phyloP scores from a whole-genome alignment of 2,329 filamentous ascomycete genomes.

The Neurospora sp. region DNA sequence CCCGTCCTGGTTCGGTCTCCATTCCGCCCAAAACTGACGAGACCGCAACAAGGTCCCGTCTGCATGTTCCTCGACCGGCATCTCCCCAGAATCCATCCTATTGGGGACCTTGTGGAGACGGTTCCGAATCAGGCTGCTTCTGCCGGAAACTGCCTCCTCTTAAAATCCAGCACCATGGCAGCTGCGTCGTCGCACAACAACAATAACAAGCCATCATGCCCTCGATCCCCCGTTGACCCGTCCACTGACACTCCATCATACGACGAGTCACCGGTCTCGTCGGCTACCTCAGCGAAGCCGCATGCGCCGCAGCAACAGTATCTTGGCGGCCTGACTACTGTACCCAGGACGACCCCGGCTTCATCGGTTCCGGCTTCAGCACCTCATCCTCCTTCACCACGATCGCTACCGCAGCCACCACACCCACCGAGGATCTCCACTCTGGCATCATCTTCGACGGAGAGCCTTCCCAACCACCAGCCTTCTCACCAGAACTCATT shows the following conservation, averaged over 20 bases:
- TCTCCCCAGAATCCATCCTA: constrained; percentile 26
- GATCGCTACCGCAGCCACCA: neutral
- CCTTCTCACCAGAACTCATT: constrained; percentile 29
- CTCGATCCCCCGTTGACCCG: constrained; percentile 47
- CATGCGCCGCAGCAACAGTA: constrained; percentile 33
- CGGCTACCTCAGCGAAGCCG: constrained; percentile 48
- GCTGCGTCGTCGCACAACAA: constrained; percentile 42
- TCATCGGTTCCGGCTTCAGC: constrained; percentile 42
- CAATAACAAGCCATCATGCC: constrained; percentile 28
- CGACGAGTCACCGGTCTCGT: constrained; percentile 54
- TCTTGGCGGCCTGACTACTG: constrained; percentile 40
- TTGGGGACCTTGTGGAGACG: constrained; percentile 29
- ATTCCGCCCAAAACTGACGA: constrained; percentile 7
- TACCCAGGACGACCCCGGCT: constrained; percentile 36
- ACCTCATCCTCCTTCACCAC: constrained; percentile 29
- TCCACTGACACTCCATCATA: constrained; percentile 44
- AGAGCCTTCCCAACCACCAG: neutral
- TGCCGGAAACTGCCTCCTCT: constrained; percentile 22
- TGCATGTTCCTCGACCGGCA: constrained; percentile 32
- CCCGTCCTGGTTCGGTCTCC: constrained; percentile 1
- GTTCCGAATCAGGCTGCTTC: constrained; percentile 22
- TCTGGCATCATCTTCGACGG: neutral
- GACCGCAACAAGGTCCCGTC: constrained; percentile 10
- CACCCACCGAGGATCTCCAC: neutral
- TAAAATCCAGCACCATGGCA: constrained; percentile 37